Percentiles rank a stretch among this genome's conserved stretches.
Conservation (phyloP, 257 asterid species). For the Lantana camara region DNA sequence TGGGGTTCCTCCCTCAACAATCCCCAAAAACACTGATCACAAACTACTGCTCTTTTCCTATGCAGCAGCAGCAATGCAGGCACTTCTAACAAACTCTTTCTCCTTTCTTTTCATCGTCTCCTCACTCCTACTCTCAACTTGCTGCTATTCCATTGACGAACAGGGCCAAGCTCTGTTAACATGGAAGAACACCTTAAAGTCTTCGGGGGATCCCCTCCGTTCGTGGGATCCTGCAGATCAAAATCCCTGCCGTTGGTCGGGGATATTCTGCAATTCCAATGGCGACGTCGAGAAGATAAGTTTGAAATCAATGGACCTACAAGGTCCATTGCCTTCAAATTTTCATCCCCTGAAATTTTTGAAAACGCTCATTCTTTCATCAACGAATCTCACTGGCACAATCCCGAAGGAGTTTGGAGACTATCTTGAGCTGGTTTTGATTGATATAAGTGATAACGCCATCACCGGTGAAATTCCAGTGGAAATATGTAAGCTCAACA, state of each 20-base stretch:
- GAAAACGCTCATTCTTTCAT: slow-evolving; percentile 61
- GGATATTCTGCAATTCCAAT: slow-evolving; percentile 62
- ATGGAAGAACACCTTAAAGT: slow-evolving; percentile 68
- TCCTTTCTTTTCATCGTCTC: slow-evolving; percentile 12
- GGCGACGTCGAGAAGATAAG: slow-evolving; percentile 58
- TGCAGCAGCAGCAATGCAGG: slow-evolving; percentile 64
- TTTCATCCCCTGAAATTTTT: slow-evolving; percentile 58
- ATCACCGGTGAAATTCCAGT: slow-evolving; percentile 75
- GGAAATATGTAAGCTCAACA: slow-evolving; percentile 58
- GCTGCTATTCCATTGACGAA: slow-evolving; percentile 55
- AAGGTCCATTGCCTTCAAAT: slow-evolving; percentile 80
- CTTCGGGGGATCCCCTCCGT: slow-evolving; percentile 38
- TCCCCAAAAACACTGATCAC: slow-evolving; percentile 49
- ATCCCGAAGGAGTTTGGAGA: slow-evolving; percentile 79
- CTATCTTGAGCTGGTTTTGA: slow-evolving; percentile 43
- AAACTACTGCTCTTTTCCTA: slow-evolving; percentile 10
- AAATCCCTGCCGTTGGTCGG: slow-evolving; percentile 82
- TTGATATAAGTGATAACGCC: slow-evolving; percentile 76
- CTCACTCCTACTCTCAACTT: slow-evolving; percentile 40
- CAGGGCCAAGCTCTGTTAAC: slow-evolving; percentile 69
- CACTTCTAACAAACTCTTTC: slow-evolving; percentile 37
- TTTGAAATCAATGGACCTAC: slow-evolving; percentile 66
- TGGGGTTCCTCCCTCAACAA: slow-evolving; percentile 68
- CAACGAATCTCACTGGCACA: slow-evolving; percentile 77
- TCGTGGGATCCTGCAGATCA: slow-evolving; percentile 62